These are phyloP conservation scores for Suillus weaverae DNA, from an alignment of 768 basidiomycete genomes.

Conservation along the genomic window DNA sequence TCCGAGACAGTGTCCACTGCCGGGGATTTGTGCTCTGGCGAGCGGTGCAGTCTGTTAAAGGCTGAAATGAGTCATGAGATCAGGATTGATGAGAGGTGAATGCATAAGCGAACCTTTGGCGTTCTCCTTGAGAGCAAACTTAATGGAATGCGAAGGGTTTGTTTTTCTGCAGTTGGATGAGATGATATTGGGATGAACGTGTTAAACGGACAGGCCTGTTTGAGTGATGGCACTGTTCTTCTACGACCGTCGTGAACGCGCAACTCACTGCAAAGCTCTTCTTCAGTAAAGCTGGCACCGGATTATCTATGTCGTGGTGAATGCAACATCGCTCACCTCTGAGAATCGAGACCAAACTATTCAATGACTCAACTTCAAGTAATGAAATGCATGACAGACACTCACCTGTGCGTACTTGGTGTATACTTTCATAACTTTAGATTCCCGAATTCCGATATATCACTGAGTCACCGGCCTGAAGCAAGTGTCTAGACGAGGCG, in stretches of 20 bases:
- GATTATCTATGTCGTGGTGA: background rate
- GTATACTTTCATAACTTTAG: background rate
- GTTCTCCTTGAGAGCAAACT: slow-evolving; percentile 72
- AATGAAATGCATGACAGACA: background rate
- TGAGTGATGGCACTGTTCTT: background rate
- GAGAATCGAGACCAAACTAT: background rate
- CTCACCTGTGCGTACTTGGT: background rate
- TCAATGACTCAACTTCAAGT: background rate
- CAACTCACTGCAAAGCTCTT: background rate
- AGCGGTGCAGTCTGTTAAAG: slow-evolving; percentile 51
- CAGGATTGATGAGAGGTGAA: background rate
- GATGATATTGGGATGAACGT: background rate
- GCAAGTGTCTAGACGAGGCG: background rate
- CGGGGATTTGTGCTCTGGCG: slow-evolving; percentile 53
- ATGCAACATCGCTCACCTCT: background rate
- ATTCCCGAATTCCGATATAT: background rate
- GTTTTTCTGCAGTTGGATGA: slow-evolving; percentile 57
- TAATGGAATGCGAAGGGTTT: slow-evolving; percentile 91
- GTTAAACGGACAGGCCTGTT: background rate
- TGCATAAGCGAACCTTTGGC: slow-evolving; percentile 63
- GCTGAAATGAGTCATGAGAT: background rate
- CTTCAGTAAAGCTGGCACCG: background rate
- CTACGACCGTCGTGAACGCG: background rate
- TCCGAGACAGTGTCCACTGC: slow-evolving; percentile 51
- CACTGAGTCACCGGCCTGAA: background rate